Base-by-base conservation (phyloP, 2,329 filamentous ascomycete genomes). In the Phyllosticta paracitricarpa region DNA sequence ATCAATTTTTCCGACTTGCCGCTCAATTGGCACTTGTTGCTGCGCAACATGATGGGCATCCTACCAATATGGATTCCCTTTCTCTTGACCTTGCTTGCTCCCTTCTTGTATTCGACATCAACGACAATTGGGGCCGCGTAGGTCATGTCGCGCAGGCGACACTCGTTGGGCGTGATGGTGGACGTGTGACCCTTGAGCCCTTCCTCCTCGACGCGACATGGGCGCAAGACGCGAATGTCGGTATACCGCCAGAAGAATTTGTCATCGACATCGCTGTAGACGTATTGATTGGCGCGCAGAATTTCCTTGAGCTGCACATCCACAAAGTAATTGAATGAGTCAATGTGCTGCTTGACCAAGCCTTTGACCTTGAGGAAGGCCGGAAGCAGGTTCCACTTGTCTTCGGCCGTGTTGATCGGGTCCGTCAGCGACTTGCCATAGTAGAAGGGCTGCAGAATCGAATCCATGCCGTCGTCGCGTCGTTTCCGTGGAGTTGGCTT, bases 291-390 rank as follows among this genome's bases (percentile, higher is more conserved):
- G 58, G 93, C 89, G 72, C 90, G 87, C 66, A 99, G 88, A 68
- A 99, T 99, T 69, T 97, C 92, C 77, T 96, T 96, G 73, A 99
- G 86, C 72, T 97, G 92, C 61, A 95, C 89, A 68, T 99, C 91
- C 66, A 97, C 89, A 69, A 99, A 97, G 77, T 94, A 96, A 77
- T 99, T 97, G 81, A 95, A 99, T 25, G 94, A 97, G 78, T 99
- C 95, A 71, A 96, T 93, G 74, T 97, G 92, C 79, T 97, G 93
- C 75, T 97, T 97, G 59, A 97, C 92, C 62, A 97, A 80, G 62
- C 92, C 92, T 76, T 99, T 99, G 69, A 97, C 92, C 75, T 97
- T 97, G 63, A 99, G 79, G 74, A 99, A 99, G n/a, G 94, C 94
- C 0, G 94, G 95, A 28, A 99, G 78, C 52, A 99, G 81, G 73